Percentiles rank a stretch among this genome's conserved stretches.
Evolutionary conservation across 2,329 filamentous ascomycete species (phyloP).

Genomic region (Trichophyton rubrum): DNA sequence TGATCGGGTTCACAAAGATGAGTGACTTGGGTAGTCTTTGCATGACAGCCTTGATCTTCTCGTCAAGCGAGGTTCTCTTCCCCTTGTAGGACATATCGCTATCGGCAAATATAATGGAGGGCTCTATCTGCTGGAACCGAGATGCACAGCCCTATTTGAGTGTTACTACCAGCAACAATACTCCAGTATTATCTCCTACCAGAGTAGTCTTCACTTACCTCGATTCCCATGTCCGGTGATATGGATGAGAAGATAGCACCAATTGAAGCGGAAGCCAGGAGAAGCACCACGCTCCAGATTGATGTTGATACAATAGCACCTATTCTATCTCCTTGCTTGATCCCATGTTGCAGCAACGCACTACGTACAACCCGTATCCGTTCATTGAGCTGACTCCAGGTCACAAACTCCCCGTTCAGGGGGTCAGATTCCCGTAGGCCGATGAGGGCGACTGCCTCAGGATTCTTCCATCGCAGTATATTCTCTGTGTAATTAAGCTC

Average conservation of each 20-base stretch:
- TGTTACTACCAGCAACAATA: not conserved
- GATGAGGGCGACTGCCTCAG: slow-evolving; percentile 27
- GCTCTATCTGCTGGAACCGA: slow-evolving; percentile 30
- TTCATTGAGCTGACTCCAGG: slow-evolving; percentile 30
- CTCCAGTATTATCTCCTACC: not conserved
- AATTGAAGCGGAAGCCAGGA: slow-evolving; percentile 31
- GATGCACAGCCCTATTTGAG: slow-evolving; percentile 20
- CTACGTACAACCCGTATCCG: slow-evolving; percentile 27
- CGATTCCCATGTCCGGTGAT: slow-evolving; percentile 32
- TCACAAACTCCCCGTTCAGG: slow-evolving; percentile 27
- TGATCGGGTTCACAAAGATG: slow-evolving; percentile 17
- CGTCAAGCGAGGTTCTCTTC: slow-evolving; percentile 21
- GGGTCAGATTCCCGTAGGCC: slow-evolving; percentile 29
- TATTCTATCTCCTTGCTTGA: slow-evolving; percentile 29
- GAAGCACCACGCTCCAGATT: slow-evolving; percentile 31
- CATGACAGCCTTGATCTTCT: slow-evolving; percentile 24
- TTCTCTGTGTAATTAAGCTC: slow-evolving; percentile 32
- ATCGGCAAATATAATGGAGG: slow-evolving; percentile 31
- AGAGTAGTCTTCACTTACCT: slow-evolving; percentile 14
- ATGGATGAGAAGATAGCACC: slow-evolving; percentile 36
- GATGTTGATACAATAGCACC: slow-evolving; percentile 34
- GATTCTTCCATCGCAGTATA: slow-evolving; percentile 27
- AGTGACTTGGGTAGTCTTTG: slow-evolving; percentile 17
- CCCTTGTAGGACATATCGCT: slow-evolving; percentile 31
- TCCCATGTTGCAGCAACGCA: slow-evolving; percentile 27